Evolutionary conservation across 73 alveolate genomes (phyloP), one percentile per base, ranked within the genome.

Genomic region (Uronychia setigera): DNA sequence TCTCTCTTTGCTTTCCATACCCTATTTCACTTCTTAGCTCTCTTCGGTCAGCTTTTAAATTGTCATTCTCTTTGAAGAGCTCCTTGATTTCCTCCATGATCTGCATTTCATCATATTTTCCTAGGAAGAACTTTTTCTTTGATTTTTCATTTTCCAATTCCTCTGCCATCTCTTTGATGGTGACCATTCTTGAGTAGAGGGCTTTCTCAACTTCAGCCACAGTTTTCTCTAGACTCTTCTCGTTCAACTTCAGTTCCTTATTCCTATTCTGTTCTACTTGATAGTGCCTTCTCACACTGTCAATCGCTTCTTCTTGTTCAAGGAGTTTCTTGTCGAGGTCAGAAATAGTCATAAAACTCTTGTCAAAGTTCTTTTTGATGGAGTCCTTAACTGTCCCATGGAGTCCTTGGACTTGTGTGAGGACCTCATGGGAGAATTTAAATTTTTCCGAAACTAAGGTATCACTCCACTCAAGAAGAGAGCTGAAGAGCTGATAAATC

Each of bases 1-100:
- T 89, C 74, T 89, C 95, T 34, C 95, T 83, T 33, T 84, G 80
- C 57, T 89, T 89, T 1, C 95, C 95, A 79, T 89, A 89, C 58
- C 82, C 95, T 0, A 89, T 58, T 33, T 89, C 95, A 35, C 88
- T 77, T 74, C 79, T 89, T 26, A 89, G 30, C 35, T 89, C 95
- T 67, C 91, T 83, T 30, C 84, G 91, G 19, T 82, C 90, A 19
- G 87, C 59, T 30, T 79, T 84, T 11, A 89, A 67, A 19, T 84
- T 90, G 33, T 82, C 85, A 32, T 89, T 89, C 60, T 89, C 95
- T 9, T 88, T 88, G 28, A 82, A 78, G 1, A 89, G 76, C 27
- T 83, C 83, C 60, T 84, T 89, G 32, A 89, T 84, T 33, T 89
- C 95, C 35, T 89, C 90, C 14, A 89, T 67, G 29, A 89, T 87